Conservation (phyloP, 2,329 filamentous ascomycete genomes). For the Apiospora marii region DNA sequence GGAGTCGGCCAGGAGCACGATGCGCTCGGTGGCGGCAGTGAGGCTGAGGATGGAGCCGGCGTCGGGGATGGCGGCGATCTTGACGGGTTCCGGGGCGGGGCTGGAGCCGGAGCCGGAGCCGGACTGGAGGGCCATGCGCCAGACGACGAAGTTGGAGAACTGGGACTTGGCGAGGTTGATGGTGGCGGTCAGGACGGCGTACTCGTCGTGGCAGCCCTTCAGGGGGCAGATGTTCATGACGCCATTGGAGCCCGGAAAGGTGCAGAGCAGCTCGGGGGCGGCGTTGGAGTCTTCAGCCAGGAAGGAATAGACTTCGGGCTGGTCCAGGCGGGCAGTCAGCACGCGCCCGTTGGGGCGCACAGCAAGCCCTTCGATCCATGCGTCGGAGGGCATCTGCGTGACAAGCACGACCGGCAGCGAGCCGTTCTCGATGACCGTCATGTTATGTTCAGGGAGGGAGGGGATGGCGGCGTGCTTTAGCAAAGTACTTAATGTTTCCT, state of each 20-base stretch:
- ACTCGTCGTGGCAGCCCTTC: slow-evolving; percentile 38
- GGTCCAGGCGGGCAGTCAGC: slow-evolving; percentile 39
- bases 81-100: slow-evolving; percentile 33
- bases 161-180: slow-evolving; percentile 42
- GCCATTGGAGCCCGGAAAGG: slow-evolving; percentile 37
- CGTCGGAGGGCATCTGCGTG: slow-evolving; percentile 42
- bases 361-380: slow-evolving; percentile 42
- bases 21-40: slow-evolving; percentile 35
- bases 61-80: slow-evolving; percentile 34
- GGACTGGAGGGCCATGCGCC: slow-evolving; percentile 37
- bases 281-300: slow-evolving; percentile 38
- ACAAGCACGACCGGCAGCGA: slow-evolving; percentile 36
- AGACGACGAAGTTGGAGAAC: slow-evolving; percentile 36
- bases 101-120: slow-evolving; percentile 41
- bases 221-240: slow-evolving; percentile 38
- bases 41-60: slow-evolving; percentile 36
- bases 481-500: not conserved
- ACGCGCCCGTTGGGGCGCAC: slow-evolving; percentile 42
- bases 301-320: slow-evolving; percentile 42
- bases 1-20: slow-evolving; percentile 39
- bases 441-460: not conserved
- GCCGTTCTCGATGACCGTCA: slow-evolving; percentile 11
- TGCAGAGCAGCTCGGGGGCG: slow-evolving; percentile 37
- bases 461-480: not conserved
- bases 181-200: slow-evolving; percentile 37